phyloP scores from a whole-genome alignment of 306 rosid genomes.

The Fragaria vesca region DNA sequence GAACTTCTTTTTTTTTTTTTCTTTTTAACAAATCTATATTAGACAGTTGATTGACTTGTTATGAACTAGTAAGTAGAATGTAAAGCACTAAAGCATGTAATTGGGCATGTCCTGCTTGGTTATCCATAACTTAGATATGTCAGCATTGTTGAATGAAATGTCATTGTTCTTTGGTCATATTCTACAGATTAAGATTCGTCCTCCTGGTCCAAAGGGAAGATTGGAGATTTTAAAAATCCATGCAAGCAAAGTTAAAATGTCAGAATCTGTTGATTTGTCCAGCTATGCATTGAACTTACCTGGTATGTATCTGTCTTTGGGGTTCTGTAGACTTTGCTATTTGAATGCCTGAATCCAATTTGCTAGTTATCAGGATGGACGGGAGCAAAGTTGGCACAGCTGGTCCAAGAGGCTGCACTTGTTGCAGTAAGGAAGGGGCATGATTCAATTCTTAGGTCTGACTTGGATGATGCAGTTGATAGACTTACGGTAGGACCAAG shows the following conservation, averaged over 20 bases:
- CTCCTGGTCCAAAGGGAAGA: conserved; percentile 91
- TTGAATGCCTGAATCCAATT: conserved; percentile 29
- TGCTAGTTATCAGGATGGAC: conserved; percentile 71
- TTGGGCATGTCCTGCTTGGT: conserved; percentile 21
- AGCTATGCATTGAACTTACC: conserved; percentile 89
- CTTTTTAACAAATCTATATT: background rate
- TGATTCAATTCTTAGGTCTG: conserved; percentile 73
- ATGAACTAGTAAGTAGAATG: background rate
- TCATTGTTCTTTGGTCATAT: conserved; percentile 30
- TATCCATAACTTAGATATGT: conserved; percentile 19
- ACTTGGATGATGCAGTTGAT: conserved; percentile 96
- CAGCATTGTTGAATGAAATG: conserved; percentile 13
- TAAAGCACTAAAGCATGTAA: background rate
- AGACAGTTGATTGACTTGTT: background rate
- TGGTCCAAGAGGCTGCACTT: conserved; percentile 98
- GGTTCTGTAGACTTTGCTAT: conserved; percentile 12
- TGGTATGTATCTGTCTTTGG: conserved; percentile 43
- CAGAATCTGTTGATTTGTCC: conserved; percentile 81
- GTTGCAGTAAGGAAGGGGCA: conserved; percentile 94
- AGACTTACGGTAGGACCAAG: conserved; percentile 93
- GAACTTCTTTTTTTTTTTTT: conserved; percentile 3
- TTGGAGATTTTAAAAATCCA: conserved; percentile 84
- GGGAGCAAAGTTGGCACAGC: conserved; percentile 93
- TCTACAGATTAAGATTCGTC: conserved; percentile 75
- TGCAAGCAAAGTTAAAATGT: conserved; percentile 88